Conservation (phyloP, 176 grass and related monocot species). For the Avena eriantha region DNA sequence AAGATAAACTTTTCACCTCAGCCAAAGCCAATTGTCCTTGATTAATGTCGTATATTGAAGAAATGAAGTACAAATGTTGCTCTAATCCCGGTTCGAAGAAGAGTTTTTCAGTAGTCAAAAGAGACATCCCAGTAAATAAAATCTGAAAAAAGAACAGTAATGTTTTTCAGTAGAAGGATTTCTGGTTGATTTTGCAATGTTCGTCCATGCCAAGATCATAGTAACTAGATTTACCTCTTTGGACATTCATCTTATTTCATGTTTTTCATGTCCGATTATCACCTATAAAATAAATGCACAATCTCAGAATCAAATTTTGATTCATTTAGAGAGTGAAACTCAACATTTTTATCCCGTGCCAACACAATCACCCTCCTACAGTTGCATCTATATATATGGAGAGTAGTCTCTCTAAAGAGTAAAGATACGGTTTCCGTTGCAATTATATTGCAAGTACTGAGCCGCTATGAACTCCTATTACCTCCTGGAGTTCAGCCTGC, state of each 20-base stretch:
- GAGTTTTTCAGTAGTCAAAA: neutral
- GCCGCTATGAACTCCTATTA: neutral
- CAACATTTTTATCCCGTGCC: neutral
- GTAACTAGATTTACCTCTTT: neutral
- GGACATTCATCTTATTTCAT: neutral
- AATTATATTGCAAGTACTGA: neutral
- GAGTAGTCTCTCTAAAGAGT: neutral
- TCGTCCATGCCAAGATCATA: neutral
- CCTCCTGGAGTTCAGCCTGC: neutral
- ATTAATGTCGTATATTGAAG: neutral
- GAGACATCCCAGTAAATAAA: neutral
- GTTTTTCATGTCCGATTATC: neutral
- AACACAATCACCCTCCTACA: neutral
- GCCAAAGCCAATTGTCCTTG: neutral
- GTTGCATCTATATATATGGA: neutral
- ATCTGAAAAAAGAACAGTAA: neutral
- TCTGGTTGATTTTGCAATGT: neutral
- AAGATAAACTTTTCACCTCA: neutral
- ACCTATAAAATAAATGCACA: neutral
- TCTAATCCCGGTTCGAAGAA: neutral
- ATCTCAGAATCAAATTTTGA: neutral
- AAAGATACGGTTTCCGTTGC: no score
- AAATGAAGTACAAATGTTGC: neutral
- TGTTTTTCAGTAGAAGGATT: neutral
- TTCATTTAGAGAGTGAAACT: neutral